A percentile compares a stretch with the other conserved stretches of the same genome.
Conservation (phyloP, 495 filamentous ascomycete genomes). For the Aspergillus ostianus region DNA sequence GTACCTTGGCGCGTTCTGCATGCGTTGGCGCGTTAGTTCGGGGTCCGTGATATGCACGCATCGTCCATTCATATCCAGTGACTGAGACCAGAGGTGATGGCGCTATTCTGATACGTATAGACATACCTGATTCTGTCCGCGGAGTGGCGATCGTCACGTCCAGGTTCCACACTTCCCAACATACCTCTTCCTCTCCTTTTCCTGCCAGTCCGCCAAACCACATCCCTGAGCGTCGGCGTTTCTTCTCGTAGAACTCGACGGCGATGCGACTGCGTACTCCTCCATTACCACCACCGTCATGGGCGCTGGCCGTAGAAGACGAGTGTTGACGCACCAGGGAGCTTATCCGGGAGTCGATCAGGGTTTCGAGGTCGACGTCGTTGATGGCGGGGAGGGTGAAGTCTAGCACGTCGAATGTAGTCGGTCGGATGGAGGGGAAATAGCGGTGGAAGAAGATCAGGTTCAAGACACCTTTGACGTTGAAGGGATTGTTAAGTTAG, state of each 20-base stretch:
- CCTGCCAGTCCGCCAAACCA: constrained; percentile 63
- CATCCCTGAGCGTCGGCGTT: constrained; percentile 64
- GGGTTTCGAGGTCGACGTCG: constrained; percentile 82
- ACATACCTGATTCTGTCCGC: constrained; percentile 77
- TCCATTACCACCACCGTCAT: constrained; percentile 45
- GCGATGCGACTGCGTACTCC: constrained; percentile 73
- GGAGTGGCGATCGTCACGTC: constrained; percentile 89
- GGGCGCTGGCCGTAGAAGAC: constrained; percentile 44
- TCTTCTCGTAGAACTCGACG: constrained; percentile 95
- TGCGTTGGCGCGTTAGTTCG: not conserved
- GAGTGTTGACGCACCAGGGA: constrained; percentile 65
- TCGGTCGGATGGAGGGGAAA: constrained; percentile 83
- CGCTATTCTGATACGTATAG: constrained; percentile 4
- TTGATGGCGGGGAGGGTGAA: constrained; percentile 86
- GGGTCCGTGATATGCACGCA: not conserved
- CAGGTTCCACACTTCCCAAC: constrained; percentile 94
- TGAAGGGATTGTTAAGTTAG: not conserved
- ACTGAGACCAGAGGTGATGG: not conserved
- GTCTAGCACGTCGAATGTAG: constrained; percentile 85
- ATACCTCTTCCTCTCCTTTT: constrained; percentile 85
- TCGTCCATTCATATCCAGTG: not conserved
- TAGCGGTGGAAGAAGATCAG: constrained; percentile 99
- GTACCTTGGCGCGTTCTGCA: constrained; percentile 79
- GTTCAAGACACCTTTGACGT: constrained; percentile 74
- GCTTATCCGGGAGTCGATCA: constrained; percentile 84